Evolutionary conservation across 1,139 yeast species (phyloP), one percentile per base, ranked within the genome.

Genomic region (Lodderomyces parapsilosis): DNA sequence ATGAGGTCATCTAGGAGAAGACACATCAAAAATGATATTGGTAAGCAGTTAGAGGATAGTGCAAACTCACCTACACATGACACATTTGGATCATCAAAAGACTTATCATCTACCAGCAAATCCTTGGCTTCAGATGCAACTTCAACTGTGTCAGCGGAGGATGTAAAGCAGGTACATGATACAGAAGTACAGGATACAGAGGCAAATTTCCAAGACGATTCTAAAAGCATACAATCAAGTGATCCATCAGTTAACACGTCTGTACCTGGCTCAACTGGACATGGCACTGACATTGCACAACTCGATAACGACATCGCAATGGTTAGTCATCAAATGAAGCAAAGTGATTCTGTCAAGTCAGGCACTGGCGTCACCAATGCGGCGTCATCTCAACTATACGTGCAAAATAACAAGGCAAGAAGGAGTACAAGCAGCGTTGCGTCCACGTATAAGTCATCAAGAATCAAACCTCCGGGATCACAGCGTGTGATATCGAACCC

Each of bases 391-490:
- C 33, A 30, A 17, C 4, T 38, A 9, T 38, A 38, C 22, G 6
- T 25, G 2, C 28, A 39, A 19, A 39, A 46, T 13, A 43, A 37
- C 19, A 37, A 38, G 11, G 13, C 38, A 2, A 40, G 40, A 23
- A 40, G 48, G 41, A 49, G 52, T 38, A 39, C 50, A 14, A 46
- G 50, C 15, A 47, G 47, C 19, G 38, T 47, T 19, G 53, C 49
- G 2, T 47, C 53, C 6, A 45, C 50, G 11, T 48, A 48, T 36
- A 47, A 42, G 37, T 48, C 51, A 13, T 43, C 49, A 1, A 40
- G 51, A 42, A 46, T 47, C n/a, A 47, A 44, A 41, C 49, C 51
- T 11, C 56, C 59, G 9, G 49, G 47, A 13, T 39, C 49, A 11
- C 58, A 50, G 41, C 41, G 44, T 2, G 11, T 17, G 24, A 10